Conservation (phyloP, 345 rosid species). For the Eutrema japonicum region DNA sequence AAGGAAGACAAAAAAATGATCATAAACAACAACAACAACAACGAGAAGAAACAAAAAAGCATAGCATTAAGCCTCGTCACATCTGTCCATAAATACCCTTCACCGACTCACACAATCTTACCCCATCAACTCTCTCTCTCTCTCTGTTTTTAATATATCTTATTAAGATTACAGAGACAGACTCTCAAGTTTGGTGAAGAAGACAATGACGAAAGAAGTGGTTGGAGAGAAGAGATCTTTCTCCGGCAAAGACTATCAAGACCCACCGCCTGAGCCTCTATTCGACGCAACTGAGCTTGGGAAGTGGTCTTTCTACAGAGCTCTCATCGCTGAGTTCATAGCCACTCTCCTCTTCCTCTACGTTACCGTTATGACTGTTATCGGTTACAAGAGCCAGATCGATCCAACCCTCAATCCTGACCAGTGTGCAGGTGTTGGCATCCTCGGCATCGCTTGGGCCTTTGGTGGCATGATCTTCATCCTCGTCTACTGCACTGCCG, state of each 20-base stretch:
- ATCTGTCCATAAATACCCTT: slow-evolving; percentile 44
- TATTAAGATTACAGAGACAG: not conserved
- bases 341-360: slow-evolving; percentile 89
- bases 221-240: slow-evolving; percentile 53
- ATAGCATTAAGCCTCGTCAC: slow-evolving; percentile 31
- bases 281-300: slow-evolving; percentile 59
- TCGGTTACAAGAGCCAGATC: slow-evolving; percentile 70
- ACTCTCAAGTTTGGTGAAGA: slow-evolving; percentile 4
- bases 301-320: slow-evolving; percentile 89
- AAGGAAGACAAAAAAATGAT: not conserved
- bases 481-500: slow-evolving; percentile 92
- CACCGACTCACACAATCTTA: slow-evolving; percentile 34
- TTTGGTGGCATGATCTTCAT: slow-evolving; percentile 89
- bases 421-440: slow-evolving; percentile 74
- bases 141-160: not conserved
- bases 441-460: slow-evolving; percentile 89
- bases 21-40: not conserved
- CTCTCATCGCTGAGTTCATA: slow-evolving; percentile 80
- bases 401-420: slow-evolving; percentile 36
- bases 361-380: slow-evolving; percentile 72
- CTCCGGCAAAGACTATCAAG: slow-evolving; percentile 75
- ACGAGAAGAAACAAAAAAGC: not conserved
- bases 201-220: slow-evolving; percentile 51
- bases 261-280: slow-evolving; percentile 81
- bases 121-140: slow-evolving; percentile 25